Evolutionary conservation across 306 rosid genomes (phyloP), one percentile per base, ranked within the genome.

Genomic region (Dalbergia cultrata): DNA sequence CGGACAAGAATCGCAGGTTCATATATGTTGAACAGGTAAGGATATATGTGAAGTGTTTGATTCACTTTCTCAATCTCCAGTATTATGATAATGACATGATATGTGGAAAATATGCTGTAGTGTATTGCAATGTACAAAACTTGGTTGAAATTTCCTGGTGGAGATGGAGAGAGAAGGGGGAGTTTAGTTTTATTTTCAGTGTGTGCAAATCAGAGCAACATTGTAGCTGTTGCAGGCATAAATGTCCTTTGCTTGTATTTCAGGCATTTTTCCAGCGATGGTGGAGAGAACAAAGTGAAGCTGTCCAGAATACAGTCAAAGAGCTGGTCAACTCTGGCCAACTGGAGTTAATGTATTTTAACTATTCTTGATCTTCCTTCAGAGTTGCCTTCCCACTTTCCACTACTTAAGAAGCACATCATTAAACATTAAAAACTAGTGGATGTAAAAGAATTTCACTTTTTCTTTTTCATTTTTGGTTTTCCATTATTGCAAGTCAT

Each of bases 241-340:
- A 16, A 69, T 33, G 50, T n/a, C 58, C 1, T 60, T 61, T 44
- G 70, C 4, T 17, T 74, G 62, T 75, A 21, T 47, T 73, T 65
- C 72, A 94, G 98, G 92, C 93, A 6, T 91, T 91, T 86, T 91
- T 94, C 82, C 95, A 90, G 71, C 89, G 97, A 18, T 91, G 98
- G 98, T 94, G 98, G 97, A 86, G 88, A 31, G 87, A 89, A 7
- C 98, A 94, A 44, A 87, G 91, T 34, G 87, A 86, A 63, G 71
- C 3, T 16, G 71, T 88, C 33, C 85, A 89, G 70, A 44, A 70
- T 37, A 84, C 41, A 37, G 98, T 89, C 67, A 90, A 86, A 77
- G 33, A 80, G 50, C 87, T 94, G 10, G 91, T 94, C 90, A 89
- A 72, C 72, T 77, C 92, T 54, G 92, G 97, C 79, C 97, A 94